A percentile compares a stretch with the other conserved stretches of the same genome.
These are phyloP conservation scores for Wallacemonas sp. DNA, from an alignment of 208 protist species.

Conservation along the genomic window DNA sequence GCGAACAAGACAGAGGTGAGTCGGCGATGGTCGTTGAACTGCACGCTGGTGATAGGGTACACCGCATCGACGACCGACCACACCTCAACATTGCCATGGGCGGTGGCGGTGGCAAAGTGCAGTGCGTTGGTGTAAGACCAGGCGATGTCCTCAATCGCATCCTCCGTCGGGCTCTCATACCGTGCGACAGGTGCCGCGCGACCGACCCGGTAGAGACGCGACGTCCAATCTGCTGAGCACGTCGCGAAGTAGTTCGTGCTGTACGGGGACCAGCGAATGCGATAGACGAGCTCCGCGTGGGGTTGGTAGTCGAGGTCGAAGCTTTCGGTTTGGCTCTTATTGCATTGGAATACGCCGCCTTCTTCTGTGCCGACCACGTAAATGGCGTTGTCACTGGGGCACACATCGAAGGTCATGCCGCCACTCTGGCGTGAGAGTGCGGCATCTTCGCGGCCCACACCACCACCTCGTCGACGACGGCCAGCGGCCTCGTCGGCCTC, in stretches of 20 bases:
- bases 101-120: slow-evolving; percentile 92
- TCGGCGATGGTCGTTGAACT: slow-evolving; percentile 69
- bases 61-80: slow-evolving; percentile 79
- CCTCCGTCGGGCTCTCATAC: slow-evolving; percentile 85
- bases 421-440: slow-evolving; percentile 92
- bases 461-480: slow-evolving; percentile 15
- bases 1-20: slow-evolving; percentile 87
- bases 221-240: slow-evolving; percentile 96
- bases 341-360: slow-evolving; percentile 96
- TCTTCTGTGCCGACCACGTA: slow-evolving; percentile 97
- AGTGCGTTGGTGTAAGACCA: slow-evolving; percentile 92
- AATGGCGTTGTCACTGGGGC: slow-evolving; percentile 80
- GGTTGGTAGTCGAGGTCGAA: slow-evolving; percentile 93
- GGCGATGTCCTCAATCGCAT: slow-evolving; percentile 92
- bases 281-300: slow-evolving; percentile 95
- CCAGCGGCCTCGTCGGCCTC: slow-evolving; percentile 49
- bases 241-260: slow-evolving; percentile 91
- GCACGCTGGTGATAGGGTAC: slow-evolving; percentile 59
- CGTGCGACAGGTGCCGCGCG: slow-evolving; percentile 49
- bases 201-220: slow-evolving; percentile 91
- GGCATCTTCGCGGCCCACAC: slow-evolving; percentile 58
- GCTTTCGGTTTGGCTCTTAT: slow-evolving; percentile 94
- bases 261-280: slow-evolving; percentile 93
- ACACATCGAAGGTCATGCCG: slow-evolving; percentile 95
- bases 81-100: slow-evolving; percentile 82